Evolutionary conservation across 2,329 filamentous ascomycete species (phyloP).

Genomic region (Hansfordia pulvinata): DNA sequence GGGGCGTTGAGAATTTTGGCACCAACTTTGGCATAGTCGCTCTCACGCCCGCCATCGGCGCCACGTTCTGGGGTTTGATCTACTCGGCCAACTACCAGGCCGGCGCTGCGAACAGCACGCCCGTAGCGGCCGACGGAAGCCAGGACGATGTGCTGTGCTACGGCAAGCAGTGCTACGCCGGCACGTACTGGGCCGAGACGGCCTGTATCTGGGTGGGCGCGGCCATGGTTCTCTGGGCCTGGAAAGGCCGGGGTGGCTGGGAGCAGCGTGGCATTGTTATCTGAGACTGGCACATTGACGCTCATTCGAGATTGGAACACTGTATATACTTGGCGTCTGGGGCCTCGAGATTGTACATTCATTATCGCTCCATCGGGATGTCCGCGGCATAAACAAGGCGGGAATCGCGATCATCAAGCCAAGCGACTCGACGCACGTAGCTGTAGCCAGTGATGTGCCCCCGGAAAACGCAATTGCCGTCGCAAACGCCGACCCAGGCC

Average conservation of each 20-base stretch:
- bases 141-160: constrained; percentile 56
- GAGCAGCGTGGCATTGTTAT: constrained; percentile 59
- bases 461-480: too few relatives aligned
- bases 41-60: constrained; percentile 78
- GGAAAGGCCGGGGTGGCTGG: constrained; percentile 71
- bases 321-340: too few relatives aligned
- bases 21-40: constrained; percentile 96
- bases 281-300: too few relatives aligned
- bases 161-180: constrained; percentile 67
- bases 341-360: too few relatives aligned
- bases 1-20: constrained; percentile 97
- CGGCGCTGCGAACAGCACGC: constrained; percentile 34
- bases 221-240: constrained; percentile 60
- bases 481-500: too few relatives aligned
- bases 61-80: constrained; percentile 81
- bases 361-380: too few relatives aligned
- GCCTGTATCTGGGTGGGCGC: constrained; percentile 68
- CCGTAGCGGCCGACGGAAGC: constrained; percentile 14
- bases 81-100: constrained; percentile 72
- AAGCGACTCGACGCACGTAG: too few relatives aligned
- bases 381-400: too few relatives aligned
- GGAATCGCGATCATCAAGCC: too few relatives aligned
- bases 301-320: too few relatives aligned
- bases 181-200: constrained; percentile 78
- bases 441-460: too few relatives aligned